These are phyloP conservation scores for Acanthamoeba culbertsoni DNA, from an alignment of 208 protist species.

Conservation along the genomic window DNA sequence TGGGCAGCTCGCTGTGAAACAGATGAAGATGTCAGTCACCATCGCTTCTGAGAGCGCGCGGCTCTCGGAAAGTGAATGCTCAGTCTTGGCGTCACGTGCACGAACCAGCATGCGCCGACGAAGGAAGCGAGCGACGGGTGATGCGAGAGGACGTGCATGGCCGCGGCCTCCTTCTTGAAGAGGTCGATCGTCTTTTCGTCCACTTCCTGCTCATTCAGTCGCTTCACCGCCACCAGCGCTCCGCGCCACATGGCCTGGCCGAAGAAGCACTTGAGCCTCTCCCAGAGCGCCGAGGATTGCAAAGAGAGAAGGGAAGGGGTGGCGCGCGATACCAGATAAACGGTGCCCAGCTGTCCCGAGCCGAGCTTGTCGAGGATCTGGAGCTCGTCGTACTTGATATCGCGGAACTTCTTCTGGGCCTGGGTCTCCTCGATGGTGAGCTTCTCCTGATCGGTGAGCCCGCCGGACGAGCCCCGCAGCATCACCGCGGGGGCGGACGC, in stretches of 20 bases:
- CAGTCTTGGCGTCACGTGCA: too few species aligned
- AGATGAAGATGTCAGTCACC: too few species aligned
- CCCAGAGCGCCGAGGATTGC: not conserved
- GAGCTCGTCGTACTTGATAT: not conserved
- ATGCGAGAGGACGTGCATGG: not conserved
- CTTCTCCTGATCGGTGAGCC: not conserved
- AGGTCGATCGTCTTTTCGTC: not conserved
- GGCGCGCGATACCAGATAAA: not conserved
- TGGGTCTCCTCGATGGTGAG: conserved; percentile 2
- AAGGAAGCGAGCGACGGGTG: not conserved
- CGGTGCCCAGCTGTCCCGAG: not conserved
- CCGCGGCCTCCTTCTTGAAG: conserved; percentile 11
- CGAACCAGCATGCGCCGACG: not conserved
- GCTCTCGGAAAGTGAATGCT: too few species aligned
- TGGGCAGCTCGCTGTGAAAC: not conserved
- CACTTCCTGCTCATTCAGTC: not conserved
- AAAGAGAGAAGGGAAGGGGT: not conserved
- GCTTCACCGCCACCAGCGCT: not conserved
- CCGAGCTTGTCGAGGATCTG: conserved; percentile 3
- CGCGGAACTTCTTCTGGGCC: conserved; percentile 25
- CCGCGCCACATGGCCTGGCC: not conserved
- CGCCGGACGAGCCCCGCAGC: not conserved
- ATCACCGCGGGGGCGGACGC: not conserved
- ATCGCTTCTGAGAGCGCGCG: too few species aligned
- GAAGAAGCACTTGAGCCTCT: not conserved